Percentiles rank a stretch among this genome's conserved stretches.
phyloP scores from a whole-genome alignment of 352 stramenopile genomes.

The Phytopythium chamaehyphon region DNA sequence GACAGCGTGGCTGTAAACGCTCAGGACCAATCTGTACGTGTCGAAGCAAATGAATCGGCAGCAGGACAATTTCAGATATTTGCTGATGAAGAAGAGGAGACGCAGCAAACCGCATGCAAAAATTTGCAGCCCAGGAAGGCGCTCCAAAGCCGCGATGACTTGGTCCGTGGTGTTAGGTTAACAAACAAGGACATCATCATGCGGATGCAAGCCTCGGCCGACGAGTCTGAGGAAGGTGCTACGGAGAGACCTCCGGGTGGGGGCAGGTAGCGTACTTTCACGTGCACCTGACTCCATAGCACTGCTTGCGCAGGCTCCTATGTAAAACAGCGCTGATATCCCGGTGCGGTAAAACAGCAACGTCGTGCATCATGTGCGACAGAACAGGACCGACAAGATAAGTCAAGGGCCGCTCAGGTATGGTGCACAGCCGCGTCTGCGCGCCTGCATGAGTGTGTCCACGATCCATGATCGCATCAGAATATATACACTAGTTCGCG shows the following conservation, averaged over 20 bases:
- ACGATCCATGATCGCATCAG: background rate
- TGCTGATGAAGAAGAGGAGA: conserved; percentile 27
- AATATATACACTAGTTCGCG: conserved; percentile 11
- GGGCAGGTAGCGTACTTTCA: conserved; percentile 34
- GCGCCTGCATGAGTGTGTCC: background rate
- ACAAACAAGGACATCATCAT: conserved; percentile 83
- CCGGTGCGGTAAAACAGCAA: conserved; percentile 6
- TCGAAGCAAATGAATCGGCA: conserved; percentile 36
- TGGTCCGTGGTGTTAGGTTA: conserved; percentile 42
- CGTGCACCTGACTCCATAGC: conserved; percentile 1
- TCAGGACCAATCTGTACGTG: conserved; percentile 43
- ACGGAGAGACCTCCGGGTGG: conserved; percentile 10
- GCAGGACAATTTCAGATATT: conserved; percentile 51
- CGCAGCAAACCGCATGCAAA: conserved; percentile 22
- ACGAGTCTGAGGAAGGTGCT: background rate
- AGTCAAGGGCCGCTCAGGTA: conserved; percentile 8
- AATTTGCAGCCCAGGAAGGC: conserved; percentile 50
- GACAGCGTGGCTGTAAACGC: conserved; percentile 52
- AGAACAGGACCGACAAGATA: conserved; percentile 2
- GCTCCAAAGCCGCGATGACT: conserved; percentile 61
- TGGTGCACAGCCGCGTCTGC: conserved; percentile 5
- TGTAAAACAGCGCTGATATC: conserved; percentile 2
- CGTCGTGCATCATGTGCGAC: conserved; percentile 1
- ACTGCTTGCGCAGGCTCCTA: background rate
- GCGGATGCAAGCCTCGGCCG: conserved; percentile 28